Evolutionary conservation across 768 basidiomycete genomes (phyloP), one percentile per base, ranked within the genome.

Genomic region (Xerocomus potaroensis): DNA sequence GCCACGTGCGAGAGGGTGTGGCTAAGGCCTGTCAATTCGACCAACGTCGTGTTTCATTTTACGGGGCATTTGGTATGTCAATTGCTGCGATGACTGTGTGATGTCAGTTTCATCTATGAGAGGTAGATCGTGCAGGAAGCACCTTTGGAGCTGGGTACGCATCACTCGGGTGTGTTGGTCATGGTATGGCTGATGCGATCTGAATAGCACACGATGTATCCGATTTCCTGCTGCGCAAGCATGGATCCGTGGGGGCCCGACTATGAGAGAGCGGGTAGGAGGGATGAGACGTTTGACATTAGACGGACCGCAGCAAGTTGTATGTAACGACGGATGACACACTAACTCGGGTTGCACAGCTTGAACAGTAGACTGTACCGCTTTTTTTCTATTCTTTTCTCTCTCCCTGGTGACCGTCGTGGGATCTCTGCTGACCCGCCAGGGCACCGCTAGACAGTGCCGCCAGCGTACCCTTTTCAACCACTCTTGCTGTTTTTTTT

Each of bases 121-220:
- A 32, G 3, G 8, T 26, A 67, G 64, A 55, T 65, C 21, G 53
- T 53, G 2, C 64, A 65, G 10, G 65, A 65, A 35, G 57, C 61
- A 1, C 65, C 64, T 5, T 18, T 46, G 18, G 63, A 65, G 24
- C 59, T 67, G 8, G 65, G 64, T 65, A n/a, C 7, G 60, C n/a
- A 37, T 37, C 21, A 22, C 16, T 52, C 9, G 8, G 2, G 2
- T 26, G 2, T 14, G n/a, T 23, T 18, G 16, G n/a, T 16, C 6
- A 24, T 8, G 8, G 9, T 3, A 42, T 26, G 14, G 11, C 24
- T 29, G 46, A 55, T 14, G n/a, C 1, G 18, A 22, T 4, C 21
- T 32, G 16, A 18, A 4, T 19, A 63, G 64, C 64, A 8, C 54
- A 43, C 21, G 59, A 67, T 26, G 31, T 66, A 22, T 58, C 63